Evolutionary conservation across 164 flowering plant species (phyloP).

Genomic region (Platanus orientalis): DNA sequence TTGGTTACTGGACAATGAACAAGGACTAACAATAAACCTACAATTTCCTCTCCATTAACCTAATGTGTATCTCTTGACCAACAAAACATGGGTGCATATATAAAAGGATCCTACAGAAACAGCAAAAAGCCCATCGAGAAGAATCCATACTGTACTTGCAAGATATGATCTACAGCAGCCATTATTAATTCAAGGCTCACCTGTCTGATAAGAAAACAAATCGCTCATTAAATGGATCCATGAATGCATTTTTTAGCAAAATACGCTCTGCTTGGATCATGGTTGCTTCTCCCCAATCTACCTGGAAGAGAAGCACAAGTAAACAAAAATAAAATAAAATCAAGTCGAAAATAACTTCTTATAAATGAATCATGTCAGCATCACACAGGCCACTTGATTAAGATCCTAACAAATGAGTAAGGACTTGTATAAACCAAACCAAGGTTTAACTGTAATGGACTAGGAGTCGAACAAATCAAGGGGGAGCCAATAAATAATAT

Average conservation of each 20-base stretch:
- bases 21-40: too few relatives aligned
- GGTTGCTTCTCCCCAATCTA: conserved; percentile 97
- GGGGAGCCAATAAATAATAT: too few relatives aligned
- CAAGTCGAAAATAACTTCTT: neutral
- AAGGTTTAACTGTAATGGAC: neutral
- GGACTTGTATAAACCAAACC: neutral
- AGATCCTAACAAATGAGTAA: neutral
- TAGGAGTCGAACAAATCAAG: neutral
- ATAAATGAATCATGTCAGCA: neutral
- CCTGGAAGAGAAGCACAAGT: conserved; percentile 43
- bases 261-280: conserved; percentile 94
- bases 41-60: neutral
- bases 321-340: conserved; percentile 3
- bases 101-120: neutral
- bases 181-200: conserved; percentile 30
- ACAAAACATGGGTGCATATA: too few relatives aligned
- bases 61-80: neutral
- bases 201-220: conserved; percentile 93
- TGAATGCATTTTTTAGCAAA: conserved; percentile 75
- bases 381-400: neutral
- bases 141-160: neutral
- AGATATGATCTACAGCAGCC: neutral
- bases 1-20: too few relatives aligned
- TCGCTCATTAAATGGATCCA: conserved; percentile 65
- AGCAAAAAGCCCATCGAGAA: neutral